Conservation (phyloP, 2,329 filamentous ascomycete genomes). For the Colletotrichum sublineola region DNA sequence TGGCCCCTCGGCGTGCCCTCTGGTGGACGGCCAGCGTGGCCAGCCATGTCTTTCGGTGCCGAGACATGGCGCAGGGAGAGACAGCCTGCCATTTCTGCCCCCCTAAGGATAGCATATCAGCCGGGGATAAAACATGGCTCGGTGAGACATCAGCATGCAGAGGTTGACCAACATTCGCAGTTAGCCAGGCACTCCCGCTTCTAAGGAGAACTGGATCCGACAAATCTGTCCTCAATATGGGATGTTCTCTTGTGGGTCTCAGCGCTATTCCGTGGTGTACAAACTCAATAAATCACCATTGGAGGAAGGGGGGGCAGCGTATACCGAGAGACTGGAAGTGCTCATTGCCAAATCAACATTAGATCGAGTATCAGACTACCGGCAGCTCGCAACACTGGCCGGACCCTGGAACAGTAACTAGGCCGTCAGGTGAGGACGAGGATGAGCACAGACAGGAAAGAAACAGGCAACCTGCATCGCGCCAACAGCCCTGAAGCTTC, state of each 20-base stretch:
- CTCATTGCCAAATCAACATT: background rate
- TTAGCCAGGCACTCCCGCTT: conserved; percentile 6
- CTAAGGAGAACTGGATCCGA: background rate
- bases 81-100: conserved; percentile 3
- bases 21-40: background rate
- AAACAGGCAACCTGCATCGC: conserved; percentile 16
- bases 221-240: background rate
- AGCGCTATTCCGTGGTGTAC: background rate
- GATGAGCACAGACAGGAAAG: conserved; percentile 3
- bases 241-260: background rate
- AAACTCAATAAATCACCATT: conserved; percentile 11
- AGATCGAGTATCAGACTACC: conserved; percentile 1
- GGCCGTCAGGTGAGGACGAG: background rate
- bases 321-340: background rate
- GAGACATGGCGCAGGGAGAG: conserved; percentile 24
- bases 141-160: conserved; percentile 12
- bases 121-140: background rate
- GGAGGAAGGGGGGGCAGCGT: background rate
- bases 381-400: background rate
- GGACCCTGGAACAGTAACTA: background rate
- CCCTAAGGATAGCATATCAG: conserved; percentile 4
- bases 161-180: background rate
- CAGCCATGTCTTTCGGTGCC: conserved; percentile 13
- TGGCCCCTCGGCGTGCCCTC: background rate
- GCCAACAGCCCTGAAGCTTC: conserved; percentile 14